Conservation (phyloP, 768 basidiomycete species). For the Rhizopogon rudus region DNA sequence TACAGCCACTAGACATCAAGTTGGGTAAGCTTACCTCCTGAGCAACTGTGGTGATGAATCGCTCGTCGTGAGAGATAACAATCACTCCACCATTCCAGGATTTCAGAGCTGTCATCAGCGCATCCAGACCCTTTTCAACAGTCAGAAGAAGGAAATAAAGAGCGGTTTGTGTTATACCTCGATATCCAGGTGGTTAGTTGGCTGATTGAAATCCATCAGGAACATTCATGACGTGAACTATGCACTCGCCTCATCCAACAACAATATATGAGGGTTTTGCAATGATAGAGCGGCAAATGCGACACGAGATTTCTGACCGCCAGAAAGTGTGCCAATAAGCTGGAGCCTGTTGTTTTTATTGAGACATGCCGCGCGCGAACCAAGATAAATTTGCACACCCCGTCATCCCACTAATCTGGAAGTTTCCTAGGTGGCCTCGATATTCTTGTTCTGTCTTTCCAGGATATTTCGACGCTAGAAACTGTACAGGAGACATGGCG, state of each 20-base stretch:
- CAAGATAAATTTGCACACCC: constrained; percentile 42
- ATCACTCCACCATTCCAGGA: constrained; percentile 91
- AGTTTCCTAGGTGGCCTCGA: constrained; percentile 89
- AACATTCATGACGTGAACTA: constrained; percentile 4
- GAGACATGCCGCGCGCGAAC: not conserved
- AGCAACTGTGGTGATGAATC: constrained; percentile 89
- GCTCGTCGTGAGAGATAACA: constrained; percentile 91
- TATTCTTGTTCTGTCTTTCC: constrained; percentile 97
- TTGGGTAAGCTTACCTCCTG: constrained; percentile 50
- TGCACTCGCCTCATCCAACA: constrained; percentile 81
- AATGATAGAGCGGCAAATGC: constrained; percentile 86
- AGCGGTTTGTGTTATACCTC: constrained; percentile 41
- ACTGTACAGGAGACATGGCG: constrained; percentile 87
- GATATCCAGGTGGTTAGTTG: constrained; percentile 95
- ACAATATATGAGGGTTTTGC: constrained; percentile 84
- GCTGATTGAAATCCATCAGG: constrained; percentile 36
- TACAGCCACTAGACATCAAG: constrained; percentile 1
- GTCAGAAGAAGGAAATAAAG: constrained; percentile 7
- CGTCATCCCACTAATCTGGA: constrained; percentile 96
- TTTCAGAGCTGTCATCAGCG: constrained; percentile 77
- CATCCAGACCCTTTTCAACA: constrained; percentile 78
- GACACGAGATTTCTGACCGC: constrained; percentile 95
- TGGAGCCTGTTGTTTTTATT: constrained; percentile 51
- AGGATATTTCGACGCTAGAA: constrained; percentile 88
- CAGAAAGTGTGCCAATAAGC: constrained; percentile 84